Conservation (phyloP, 2,329 filamentous ascomycete species). For the Nannizzia gypsea region DNA sequence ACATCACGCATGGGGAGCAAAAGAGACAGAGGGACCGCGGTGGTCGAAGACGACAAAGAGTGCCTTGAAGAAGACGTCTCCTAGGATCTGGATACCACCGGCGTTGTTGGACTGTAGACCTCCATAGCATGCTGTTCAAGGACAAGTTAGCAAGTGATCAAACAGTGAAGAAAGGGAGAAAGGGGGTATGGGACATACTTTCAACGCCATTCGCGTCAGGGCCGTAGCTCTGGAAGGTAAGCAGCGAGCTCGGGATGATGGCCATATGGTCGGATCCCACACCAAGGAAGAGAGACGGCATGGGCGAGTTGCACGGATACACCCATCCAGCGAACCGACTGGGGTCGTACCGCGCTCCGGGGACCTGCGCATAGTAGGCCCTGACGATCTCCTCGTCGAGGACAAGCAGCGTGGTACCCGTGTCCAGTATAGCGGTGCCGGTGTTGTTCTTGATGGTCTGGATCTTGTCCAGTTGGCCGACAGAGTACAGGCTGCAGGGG, state of each 20-base stretch:
- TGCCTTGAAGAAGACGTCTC: constrained; percentile 50
- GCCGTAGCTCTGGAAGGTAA: constrained; percentile 45
- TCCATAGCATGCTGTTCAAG: constrained; percentile 44
- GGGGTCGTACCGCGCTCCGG: constrained; percentile 37
- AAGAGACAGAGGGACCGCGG: constrained; percentile 38
- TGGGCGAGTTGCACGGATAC: constrained; percentile 44
- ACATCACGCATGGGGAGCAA: constrained; percentile 35
- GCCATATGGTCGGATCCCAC: constrained; percentile 40
- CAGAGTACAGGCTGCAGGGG: constrained; percentile 43
- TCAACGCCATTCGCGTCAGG: constrained; percentile 30
- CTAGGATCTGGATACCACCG: constrained; percentile 45
- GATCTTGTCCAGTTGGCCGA: constrained; percentile 32
- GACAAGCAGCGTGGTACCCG: constrained; percentile 56
- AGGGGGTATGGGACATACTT: constrained; percentile 23
- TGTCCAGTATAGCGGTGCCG: constrained; percentile 50
- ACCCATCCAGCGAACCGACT: constrained; percentile 39
- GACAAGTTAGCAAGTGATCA: constrained; percentile 14
- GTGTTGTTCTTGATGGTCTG: constrained; percentile 13
- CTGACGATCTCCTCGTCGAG: constrained; percentile 45
- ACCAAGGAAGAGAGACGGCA: constrained; percentile 46
- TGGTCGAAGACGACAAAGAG: constrained; percentile 50
- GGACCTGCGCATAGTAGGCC: constrained; percentile 49
- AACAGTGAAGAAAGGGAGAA: background rate
- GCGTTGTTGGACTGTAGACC: constrained; percentile 49
- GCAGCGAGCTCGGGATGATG: constrained; percentile 43